Percentiles rank a stretch among this genome's conserved stretches.
Conservation (phyloP, 164 flowering plant genomes). For the Litsea cubeba region DNA sequence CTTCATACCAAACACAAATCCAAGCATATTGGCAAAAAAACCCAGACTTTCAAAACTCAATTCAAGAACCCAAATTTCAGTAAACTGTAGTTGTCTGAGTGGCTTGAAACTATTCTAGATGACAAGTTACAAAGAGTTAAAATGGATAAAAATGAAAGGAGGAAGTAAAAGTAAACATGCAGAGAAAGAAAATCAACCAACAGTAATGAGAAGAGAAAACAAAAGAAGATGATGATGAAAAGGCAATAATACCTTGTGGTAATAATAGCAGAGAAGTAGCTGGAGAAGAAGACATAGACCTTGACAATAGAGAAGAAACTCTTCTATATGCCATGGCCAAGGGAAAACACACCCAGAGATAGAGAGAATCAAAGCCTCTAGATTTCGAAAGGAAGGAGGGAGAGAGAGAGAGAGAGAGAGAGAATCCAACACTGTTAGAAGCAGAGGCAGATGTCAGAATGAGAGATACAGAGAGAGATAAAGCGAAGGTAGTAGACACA, state of each 20-base stretch:
- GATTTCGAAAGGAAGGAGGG: background rate
- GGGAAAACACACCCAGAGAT: too few relatives aligned
- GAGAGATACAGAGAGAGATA: too few relatives aligned
- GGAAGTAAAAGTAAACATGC: background rate
- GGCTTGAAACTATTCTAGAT: background rate
- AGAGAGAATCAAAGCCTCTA: too few relatives aligned
- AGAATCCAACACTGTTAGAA: too few relatives aligned
- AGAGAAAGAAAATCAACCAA: background rate
- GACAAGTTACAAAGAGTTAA: background rate
- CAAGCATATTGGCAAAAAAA: too few relatives aligned
- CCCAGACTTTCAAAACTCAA: too few relatives aligned
- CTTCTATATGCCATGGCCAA: constrained; percentile 23
- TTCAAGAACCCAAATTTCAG: too few relatives aligned
- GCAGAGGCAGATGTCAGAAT: too few relatives aligned
- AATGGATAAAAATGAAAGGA: background rate
- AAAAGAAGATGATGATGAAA: background rate
- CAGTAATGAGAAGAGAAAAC: too few relatives aligned
- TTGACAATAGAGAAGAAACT: constrained; percentile 27
- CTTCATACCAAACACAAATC: too few relatives aligned
- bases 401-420: constrained; percentile 1
- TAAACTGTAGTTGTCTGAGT: too few relatives aligned
- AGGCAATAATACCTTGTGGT: constrained; percentile 13
- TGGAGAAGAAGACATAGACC: constrained; percentile 13
- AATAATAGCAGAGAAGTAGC: background rate
- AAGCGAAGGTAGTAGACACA: too few relatives aligned